Evolutionary conservation across 495 filamentous ascomycete species (phyloP).

Genomic region (Xylaria curta): DNA sequence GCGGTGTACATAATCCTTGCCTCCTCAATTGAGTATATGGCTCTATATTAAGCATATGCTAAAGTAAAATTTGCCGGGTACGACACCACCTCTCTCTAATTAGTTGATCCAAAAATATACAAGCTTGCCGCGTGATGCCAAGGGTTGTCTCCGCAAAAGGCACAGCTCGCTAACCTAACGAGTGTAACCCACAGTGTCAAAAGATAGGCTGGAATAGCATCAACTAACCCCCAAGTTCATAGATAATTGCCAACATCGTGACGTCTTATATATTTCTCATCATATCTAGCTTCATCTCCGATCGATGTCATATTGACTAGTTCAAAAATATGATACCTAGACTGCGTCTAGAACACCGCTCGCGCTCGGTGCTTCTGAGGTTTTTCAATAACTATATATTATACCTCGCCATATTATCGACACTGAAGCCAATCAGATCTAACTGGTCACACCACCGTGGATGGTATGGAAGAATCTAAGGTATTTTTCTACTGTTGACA

Average conservation of each 20-base stretch:
- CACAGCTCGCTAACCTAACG: neutral
- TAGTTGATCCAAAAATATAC: too few species aligned
- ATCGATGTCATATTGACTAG: slow-evolving; percentile 84
- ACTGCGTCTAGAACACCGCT: slow-evolving; percentile 57
- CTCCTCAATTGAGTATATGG: neutral
- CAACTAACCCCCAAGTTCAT: neutral
- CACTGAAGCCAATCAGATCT: neutral
- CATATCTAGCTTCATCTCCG: slow-evolving; percentile 81
- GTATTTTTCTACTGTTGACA: neutral
- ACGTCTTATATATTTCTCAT: slow-evolving; percentile 75
- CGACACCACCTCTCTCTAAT: too few species aligned
- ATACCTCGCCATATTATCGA: neutral
- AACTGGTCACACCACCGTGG: slow-evolving; percentile 69
- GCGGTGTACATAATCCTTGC: neutral
- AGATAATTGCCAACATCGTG: slow-evolving; percentile 1
- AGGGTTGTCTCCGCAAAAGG: neutral
- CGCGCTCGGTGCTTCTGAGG: neutral
- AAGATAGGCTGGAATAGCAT: neutral
- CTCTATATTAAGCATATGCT: neutral
- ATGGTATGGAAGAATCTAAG: slow-evolving; percentile 76
- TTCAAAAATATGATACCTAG: too few species aligned
- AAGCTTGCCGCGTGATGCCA: too few species aligned
- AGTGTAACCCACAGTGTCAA: neutral
- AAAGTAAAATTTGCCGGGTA: too few species aligned
- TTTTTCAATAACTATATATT: neutral